Evolutionary conservation across 2,329 filamentous ascomycete genomes (phyloP).

Genomic region (Fusarium coicis): DNA sequence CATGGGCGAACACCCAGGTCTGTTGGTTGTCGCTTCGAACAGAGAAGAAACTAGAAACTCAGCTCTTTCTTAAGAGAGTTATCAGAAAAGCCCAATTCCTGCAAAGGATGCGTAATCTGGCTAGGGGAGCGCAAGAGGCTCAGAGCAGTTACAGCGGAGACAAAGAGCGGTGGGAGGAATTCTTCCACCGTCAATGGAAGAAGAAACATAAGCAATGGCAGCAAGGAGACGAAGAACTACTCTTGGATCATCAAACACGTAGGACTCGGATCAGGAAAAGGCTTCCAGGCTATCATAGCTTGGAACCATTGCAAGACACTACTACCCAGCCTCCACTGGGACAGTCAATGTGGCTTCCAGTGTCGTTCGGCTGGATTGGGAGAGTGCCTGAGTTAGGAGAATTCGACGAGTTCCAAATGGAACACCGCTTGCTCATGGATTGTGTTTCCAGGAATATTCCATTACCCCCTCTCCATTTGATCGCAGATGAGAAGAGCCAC

Average conservation of each 20-base stretch:
- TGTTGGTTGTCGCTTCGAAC: background rate
- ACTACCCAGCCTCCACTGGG: background rate
- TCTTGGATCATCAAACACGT: rapidly evolving
- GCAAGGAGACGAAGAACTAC: rapidly evolving
- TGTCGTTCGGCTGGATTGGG: background rate
- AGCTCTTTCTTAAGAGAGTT: background rate
- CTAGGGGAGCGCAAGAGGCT: rapidly evolving
- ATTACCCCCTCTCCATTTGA: background rate
- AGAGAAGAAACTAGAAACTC: background rate
- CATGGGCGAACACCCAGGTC: background rate
- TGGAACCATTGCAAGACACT: background rate
- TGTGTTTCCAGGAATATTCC: background rate
- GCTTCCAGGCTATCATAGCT: background rate
- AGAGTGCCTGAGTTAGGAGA: rapidly evolving
- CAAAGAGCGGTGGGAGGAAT: rapidly evolving
- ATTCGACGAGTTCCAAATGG: rapidly evolving
- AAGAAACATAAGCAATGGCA: rapidly evolving
- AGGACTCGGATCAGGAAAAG: rapidly evolving
- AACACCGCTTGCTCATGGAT: background rate
- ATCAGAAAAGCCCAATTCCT: background rate
- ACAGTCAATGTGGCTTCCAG: background rate
- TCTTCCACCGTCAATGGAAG: background rate
- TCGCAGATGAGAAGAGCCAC: rapidly evolving
- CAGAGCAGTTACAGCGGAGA: rapidly evolving
- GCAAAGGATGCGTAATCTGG: rapidly evolving